Evolutionary conservation across 2,329 filamentous ascomycete species (phyloP), one percentile per base, ranked within the genome.

Genomic region (Aspergillus sp.): DNA sequence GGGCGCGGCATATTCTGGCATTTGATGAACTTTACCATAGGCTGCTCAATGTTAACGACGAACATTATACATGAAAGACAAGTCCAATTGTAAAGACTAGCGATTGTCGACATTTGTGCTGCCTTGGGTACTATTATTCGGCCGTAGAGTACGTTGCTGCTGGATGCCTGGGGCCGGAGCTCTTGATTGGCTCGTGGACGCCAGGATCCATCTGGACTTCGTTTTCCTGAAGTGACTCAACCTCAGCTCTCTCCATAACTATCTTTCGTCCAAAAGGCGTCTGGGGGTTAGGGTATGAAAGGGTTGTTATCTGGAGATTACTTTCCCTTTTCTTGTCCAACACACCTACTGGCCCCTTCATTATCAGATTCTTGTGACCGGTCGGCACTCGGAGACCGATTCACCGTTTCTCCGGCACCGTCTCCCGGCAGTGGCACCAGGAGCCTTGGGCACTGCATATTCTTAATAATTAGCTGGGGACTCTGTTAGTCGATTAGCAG

Each of bases 371-470:
- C 9, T 30, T 48, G 47, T 17, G 7, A 22, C 22, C 27, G 27
- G 51, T 54, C 56, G 56, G 56, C 40, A 33, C 45, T 58, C 56
- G 56, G 56, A 15, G 30, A 6, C 45, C 51, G 24, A 44, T 33
- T 44, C 19, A 56, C 53, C 52, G 50, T 59, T 9, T 8, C 20
- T 13, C 52, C 44, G 30, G 44, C 17, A 27, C 17, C 13, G 50
- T 56, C 17, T n/a, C 19, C 47, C 44, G 30, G 44, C 17, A 27
- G 19, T 15, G 39, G 22, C 55, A 19, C 13, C 46, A 58, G 5
- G 61, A 42, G 17, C 61, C 47, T 45, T 58, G 30, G 59, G 17
- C 47, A 54, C 65, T 73, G 34, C 34, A n/a, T n/a, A n/a, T 9
- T 37, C 5, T 37, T 37, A 6, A 6, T 37, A 37, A 37, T n/a